Evolutionary conservation across 345 rosid genomes (phyloP).

Genomic region (Adansonia digitata): DNA sequence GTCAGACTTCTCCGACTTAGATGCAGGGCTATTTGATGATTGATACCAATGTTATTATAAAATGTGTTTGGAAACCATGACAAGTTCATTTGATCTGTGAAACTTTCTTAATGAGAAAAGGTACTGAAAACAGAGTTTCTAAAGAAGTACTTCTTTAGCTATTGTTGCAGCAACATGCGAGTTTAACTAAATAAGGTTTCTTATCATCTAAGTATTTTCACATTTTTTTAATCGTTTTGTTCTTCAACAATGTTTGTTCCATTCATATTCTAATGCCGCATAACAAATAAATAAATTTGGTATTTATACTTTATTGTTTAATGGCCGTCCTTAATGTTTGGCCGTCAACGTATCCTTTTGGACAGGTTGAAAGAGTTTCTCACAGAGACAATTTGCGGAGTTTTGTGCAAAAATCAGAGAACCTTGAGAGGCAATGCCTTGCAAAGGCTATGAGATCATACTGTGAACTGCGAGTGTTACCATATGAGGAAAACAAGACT

Average conservation of each 20-base stretch:
- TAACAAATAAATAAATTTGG: background rate
- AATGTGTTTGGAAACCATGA: background rate
- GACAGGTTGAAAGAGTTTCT: slow-evolving; percentile 91
- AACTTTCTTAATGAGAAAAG: background rate
- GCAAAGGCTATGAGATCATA: slow-evolving; percentile 69
- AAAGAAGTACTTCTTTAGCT: background rate
- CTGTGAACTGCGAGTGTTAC: slow-evolving; percentile 82
- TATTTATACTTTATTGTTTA: background rate
- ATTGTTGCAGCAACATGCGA: background rate
- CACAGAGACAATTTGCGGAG: slow-evolving; percentile 79
- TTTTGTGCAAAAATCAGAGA: slow-evolving; percentile 85
- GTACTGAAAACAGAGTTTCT: background rate
- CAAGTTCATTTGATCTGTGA: background rate
- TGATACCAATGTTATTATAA: background rate
- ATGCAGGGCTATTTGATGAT: background rate
- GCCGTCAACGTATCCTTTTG: background rate
- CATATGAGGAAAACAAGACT: slow-evolving; percentile 60
- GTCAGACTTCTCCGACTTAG: background rate
- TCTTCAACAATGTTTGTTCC: background rate
- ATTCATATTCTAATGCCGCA: background rate
- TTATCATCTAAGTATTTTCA: background rate
- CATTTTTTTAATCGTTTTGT: background rate
- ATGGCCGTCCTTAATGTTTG: background rate
- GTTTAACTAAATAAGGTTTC: background rate
- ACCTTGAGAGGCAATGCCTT: slow-evolving; percentile 90